Percentiles rank a stretch among this genome's conserved stretches.
Evolutionary conservation across 768 basidiomycete species (phyloP).

Genomic region (Ramaria rubella): DNA sequence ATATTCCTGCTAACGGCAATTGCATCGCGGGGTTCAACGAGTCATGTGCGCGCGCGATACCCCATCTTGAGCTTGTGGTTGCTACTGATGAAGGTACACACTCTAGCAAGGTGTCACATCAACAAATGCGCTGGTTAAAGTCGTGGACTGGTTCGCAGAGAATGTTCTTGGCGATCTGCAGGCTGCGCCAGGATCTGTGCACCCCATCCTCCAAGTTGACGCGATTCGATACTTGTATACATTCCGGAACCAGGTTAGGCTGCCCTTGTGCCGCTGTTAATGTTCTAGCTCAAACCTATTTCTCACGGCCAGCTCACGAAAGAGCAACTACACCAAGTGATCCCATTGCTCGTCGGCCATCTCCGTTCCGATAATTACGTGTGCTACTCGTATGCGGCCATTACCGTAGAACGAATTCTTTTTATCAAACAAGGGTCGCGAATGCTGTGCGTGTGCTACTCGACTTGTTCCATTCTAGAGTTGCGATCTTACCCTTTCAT

Average conservation of each 20-base stretch:
- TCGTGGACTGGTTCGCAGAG: slow-evolving; percentile 92
- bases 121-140: slow-evolving; percentile 85
- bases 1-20: slow-evolving; percentile 91
- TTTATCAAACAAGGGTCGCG: slow-evolving; percentile 78
- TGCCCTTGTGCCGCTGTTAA: background rate
- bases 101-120: slow-evolving; percentile 85
- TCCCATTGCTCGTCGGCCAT: slow-evolving; percentile 80
- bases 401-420: slow-evolving; percentile 93
- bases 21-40: slow-evolving; percentile 83
- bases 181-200: slow-evolving; percentile 57
- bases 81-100: background rate
- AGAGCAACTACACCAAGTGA: slow-evolving; percentile 83
- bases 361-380: slow-evolving; percentile 83
- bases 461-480: background rate
- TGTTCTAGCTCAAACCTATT: background rate
- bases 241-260: slow-evolving; percentile 85
- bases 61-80: background rate
- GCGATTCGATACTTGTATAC: slow-evolving; percentile 92
- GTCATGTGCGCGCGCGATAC: slow-evolving; percentile 45
- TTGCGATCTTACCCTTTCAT: background rate
- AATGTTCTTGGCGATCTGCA: slow-evolving; percentile 85
- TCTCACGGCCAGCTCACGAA: slow-evolving; percentile 65
- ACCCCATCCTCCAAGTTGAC: slow-evolving; percentile 92
- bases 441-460: slow-evolving; percentile 51
- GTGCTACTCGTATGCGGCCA: slow-evolving; percentile 92